A percentile compares a stretch with the other conserved stretches of the same genome.
Evolutionary conservation across 352 stramenopile species (phyloP).

Genomic region (Nannochloropsis limnetica): DNA sequence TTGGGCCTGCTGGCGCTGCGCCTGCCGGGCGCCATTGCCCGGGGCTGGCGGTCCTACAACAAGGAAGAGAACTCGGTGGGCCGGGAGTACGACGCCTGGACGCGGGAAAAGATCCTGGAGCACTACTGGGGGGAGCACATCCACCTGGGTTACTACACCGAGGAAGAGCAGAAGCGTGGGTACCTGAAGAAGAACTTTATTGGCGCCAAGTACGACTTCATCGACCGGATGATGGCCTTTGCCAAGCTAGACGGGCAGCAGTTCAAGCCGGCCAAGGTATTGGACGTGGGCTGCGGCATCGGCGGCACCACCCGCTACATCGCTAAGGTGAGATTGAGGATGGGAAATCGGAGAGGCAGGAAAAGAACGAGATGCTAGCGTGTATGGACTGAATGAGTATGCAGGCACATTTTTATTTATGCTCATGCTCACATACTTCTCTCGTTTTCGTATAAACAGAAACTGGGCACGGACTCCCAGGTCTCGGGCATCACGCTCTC

Average conservation of each 20-base stretch:
- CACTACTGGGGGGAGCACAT: slow-evolving; percentile 79
- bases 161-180: slow-evolving; percentile 58
- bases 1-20: background rate
- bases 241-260: background rate
- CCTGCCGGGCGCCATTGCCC: background rate
- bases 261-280: slow-evolving; percentile 55
- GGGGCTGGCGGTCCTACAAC: background rate
- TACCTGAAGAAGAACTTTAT: slow-evolving; percentile 71
- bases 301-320: slow-evolving; percentile 77
- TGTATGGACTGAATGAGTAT: background rate
- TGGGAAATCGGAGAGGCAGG: background rate
- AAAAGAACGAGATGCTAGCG: background rate
- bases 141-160: slow-evolving; percentile 72
- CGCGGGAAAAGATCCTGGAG: slow-evolving; percentile 69
- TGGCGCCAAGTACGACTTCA: slow-evolving; percentile 75
- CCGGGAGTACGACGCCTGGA: slow-evolving; percentile 68
- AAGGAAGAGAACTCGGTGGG: slow-evolving; percentile 44
- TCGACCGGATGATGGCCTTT: slow-evolving; percentile 73
- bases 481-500: slow-evolving; percentile 72
- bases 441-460: background rate
- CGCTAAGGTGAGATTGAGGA: slow-evolving; percentile 56
- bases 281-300: slow-evolving; percentile 78
- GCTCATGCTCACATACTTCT: background rate
- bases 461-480: slow-evolving; percentile 56
- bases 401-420: background rate